phyloP scores from a whole-genome alignment of 176 grass and related monocot genomes.

The Avena insularis region DNA sequence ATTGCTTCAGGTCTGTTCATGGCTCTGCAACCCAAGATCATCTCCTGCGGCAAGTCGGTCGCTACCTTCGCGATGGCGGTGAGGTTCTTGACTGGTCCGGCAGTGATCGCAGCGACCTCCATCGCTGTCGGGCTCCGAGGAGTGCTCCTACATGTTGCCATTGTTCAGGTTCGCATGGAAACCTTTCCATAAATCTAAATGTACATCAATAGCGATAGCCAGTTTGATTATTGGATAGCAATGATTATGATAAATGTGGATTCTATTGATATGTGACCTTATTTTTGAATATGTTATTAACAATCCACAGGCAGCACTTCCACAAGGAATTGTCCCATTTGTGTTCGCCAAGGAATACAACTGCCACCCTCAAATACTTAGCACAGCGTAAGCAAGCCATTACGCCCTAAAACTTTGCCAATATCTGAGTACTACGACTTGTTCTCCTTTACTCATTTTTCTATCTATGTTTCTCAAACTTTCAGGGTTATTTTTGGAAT shows the following conservation, averaged over 20 bases:
- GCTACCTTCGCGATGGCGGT: conserved; percentile 91
- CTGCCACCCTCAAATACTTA: conserved; percentile 96
- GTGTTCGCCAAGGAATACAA: conserved; percentile 99
- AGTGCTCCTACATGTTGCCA: conserved; percentile 85
- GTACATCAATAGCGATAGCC: neutral
- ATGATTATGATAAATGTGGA: neutral
- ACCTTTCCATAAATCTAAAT: neutral
- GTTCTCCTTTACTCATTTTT: neutral
- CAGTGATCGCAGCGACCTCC: conserved; percentile 78
- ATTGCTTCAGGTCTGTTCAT: conserved; percentile 79
- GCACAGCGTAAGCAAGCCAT: conserved; percentile 84
- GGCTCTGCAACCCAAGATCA: conserved; percentile 94
- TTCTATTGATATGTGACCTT: neutral
- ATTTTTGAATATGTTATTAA: conserved; percentile 16
- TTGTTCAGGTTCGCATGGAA: conserved; percentile 68
- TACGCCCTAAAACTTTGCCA: neutral
- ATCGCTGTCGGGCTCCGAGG: conserved; percentile 86
- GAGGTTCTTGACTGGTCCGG: conserved; percentile 84
- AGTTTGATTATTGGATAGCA: neutral
- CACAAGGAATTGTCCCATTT: conserved; percentile 97
- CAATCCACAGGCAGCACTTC: conserved; percentile 82
- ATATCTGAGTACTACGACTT: too few relatives aligned
- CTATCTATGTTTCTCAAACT: neutral
- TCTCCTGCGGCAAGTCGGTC: conserved; percentile 85
- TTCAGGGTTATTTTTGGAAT: conserved; percentile 97